phyloP scores from a whole-genome alignment of 495 filamentous ascomycete species.

The Neurospora africana region DNA sequence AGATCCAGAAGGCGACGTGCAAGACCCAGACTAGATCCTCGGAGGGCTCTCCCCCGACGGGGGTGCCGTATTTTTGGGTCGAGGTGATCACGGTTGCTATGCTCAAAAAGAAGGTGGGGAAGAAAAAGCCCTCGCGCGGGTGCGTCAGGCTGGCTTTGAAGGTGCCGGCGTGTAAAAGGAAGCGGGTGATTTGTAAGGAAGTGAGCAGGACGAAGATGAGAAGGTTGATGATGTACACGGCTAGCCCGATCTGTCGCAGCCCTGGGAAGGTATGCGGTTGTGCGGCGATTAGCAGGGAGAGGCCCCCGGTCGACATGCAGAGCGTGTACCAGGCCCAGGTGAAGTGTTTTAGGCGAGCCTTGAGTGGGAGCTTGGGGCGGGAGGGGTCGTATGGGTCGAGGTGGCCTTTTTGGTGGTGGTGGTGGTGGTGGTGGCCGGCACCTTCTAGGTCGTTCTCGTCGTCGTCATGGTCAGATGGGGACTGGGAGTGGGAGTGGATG shows the following conservation, averaged over 20 bases:
- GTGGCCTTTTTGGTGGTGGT: background rate
- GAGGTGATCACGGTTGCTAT: slow-evolving; percentile 53
- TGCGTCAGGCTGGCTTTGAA: slow-evolving; percentile 47
- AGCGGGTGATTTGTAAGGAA: slow-evolving; percentile 43
- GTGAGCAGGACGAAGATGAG: slow-evolving; percentile 46
- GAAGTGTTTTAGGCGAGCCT: slow-evolving; percentile 48
- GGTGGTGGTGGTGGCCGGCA: background rate
- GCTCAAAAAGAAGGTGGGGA: slow-evolving; percentile 56
- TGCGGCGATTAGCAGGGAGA: slow-evolving; percentile 49
- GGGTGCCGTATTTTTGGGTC: slow-evolving; percentile 46
- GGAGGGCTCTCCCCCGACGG: slow-evolving; percentile 25
- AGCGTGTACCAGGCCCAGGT: slow-evolving; percentile 67
- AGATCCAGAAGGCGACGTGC: slow-evolving; percentile 43
- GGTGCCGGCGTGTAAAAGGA: slow-evolving; percentile 41
- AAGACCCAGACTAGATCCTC: slow-evolving; percentile 28
- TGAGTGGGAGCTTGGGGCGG: slow-evolving; percentile 11
- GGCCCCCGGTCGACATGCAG: slow-evolving; percentile 57
- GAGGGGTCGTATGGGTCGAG: slow-evolving; percentile 2
- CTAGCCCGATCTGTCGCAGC: slow-evolving; percentile 47
- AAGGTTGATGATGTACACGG: slow-evolving; percentile 54
- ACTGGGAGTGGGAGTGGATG: background rate
- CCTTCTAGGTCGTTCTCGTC: background rate
- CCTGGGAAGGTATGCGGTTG: slow-evolving; percentile 51
- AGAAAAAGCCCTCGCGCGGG: slow-evolving; percentile 56
- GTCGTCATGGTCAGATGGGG: background rate